Evolutionary conservation across 345 rosid species (phyloP).

Genomic region (Toxicodendron radicans): DNA sequence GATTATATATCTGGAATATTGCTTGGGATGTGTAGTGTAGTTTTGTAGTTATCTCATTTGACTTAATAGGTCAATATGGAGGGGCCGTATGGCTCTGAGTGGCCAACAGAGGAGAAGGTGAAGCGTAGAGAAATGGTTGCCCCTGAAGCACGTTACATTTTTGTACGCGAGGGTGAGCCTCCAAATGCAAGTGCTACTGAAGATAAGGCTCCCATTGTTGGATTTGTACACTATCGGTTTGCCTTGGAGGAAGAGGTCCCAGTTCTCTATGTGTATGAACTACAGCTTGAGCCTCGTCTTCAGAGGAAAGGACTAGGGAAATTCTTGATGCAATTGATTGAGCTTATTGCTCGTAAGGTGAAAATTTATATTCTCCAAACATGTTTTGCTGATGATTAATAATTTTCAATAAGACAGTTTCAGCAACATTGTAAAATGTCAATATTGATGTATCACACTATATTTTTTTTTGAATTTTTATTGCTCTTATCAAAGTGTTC

Average conservation of each 20-base stretch:
- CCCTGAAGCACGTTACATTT: constrained; percentile 66
- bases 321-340: constrained; percentile 78
- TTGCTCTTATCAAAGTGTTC: not conserved
- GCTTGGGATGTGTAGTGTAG: no score
- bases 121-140: constrained; percentile 83
- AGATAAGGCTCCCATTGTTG: constrained; percentile 43
- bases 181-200: constrained; percentile 23
- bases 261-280: constrained; percentile 82
- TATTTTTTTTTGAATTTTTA: not conserved
- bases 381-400: not conserved
- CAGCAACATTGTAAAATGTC: not conserved
- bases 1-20: no score
- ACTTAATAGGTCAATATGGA: constrained; percentile 68
- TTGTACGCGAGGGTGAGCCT: constrained; percentile 43
- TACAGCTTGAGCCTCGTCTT: constrained; percentile 66
- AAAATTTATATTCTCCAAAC: not conserved
- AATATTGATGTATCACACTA: not conserved
- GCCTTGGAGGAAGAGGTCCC: constrained; percentile 80
- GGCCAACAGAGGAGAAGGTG: constrained; percentile 74
- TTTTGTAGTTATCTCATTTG: no score
- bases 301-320: constrained; percentile 85
- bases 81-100: constrained; percentile 62
- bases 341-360: constrained; percentile 87
- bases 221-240: constrained; percentile 81
- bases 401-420: not conserved